Base-by-base conservation (phyloP, 257 asterid species). In the Lycium barbarum region DNA sequence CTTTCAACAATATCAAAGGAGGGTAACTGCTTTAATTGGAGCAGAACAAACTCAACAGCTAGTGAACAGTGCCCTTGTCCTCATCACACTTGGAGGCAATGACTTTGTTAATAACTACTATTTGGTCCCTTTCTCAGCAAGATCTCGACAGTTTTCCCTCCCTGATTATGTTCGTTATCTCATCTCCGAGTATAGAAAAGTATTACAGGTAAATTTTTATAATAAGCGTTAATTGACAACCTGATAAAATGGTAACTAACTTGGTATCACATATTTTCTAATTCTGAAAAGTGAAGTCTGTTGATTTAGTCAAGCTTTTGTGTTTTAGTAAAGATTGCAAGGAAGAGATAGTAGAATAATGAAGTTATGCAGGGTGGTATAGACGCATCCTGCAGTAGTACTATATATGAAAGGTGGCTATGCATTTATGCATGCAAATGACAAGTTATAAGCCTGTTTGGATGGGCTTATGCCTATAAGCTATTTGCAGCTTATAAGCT, bases 31-130 rank as follows among this genome's bases (percentile, higher is more conserved):
- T 12, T 79, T 88, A 5, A 91, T 95, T 6, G 99, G 99, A 12
- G 87, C 86, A 2, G 93, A 54, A 9, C 85, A 89, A 76, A 89
- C 98, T 1, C 81, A 68, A 33, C 80, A 79, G 13, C 88, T 95
- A 1, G 95, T 95, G 47, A 94, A 95, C 83, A 87, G 88, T 51
- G 96, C 95, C 26, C 91, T 94, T 2, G 94, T 95, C 35, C 98
- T 95, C 84, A 95, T 94, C 51, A 95, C 99, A 6, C 90, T 95
- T 11, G 99, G 98, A 7, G 99, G 99, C 62, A 95, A 95, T 76
- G 99, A 95, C 54, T 95, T 95, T 58, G 99, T 95, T 85, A 95
- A 95, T 88, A 95, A 95, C 86, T 95, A 95, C 89, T 95, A 91
- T 51, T 86, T 95, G 87, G 97, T 95, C 22, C 98, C 97, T 0